Conservation (phyloP, 306 rosid genomes). For the Hippophae tibetana region DNA sequence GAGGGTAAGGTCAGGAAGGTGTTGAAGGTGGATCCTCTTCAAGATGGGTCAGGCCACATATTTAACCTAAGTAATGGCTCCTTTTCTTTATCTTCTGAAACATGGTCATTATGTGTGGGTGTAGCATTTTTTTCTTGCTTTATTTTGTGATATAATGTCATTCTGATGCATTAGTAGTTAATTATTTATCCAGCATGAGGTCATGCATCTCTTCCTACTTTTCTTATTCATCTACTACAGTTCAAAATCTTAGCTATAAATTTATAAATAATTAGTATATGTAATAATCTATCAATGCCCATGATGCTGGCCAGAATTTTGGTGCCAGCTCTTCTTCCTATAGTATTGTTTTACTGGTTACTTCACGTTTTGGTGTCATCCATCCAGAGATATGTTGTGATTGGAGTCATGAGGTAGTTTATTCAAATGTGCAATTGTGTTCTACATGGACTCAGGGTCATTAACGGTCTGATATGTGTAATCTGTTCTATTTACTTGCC, state of each 20-base stretch:
- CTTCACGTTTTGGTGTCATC: not conserved
- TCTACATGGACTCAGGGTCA: not conserved
- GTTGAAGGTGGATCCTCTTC: conserved; percentile 86
- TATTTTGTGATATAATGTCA: not conserved
- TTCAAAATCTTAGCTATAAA: not conserved
- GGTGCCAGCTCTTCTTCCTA: not conserved
- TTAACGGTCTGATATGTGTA: not conserved
- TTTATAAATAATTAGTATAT: not conserved
- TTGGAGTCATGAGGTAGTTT: not conserved
- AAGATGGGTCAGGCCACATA: conserved; percentile 86
- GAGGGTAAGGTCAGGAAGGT: conserved; percentile 86
- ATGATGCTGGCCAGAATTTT: not conserved
- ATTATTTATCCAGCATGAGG: not conserved
- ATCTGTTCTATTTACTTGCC: not conserved
- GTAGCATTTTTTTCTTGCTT: not conserved
- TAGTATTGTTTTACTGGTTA: not conserved
- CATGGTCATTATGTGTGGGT: not conserved
- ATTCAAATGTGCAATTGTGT: conserved; percentile 9
- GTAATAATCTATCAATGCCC: not conserved
- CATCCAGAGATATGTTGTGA: not conserved
- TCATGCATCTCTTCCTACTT: not conserved
- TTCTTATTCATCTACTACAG: not conserved
- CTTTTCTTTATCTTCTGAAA: conserved; percentile 17
- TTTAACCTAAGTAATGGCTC: conserved; percentile 74
- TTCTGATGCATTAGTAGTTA: conserved; percentile 4